Base-by-base conservation (phyloP, 2,329 filamentous ascomycete species). In the Colletotrichum sansevieriae region DNA sequence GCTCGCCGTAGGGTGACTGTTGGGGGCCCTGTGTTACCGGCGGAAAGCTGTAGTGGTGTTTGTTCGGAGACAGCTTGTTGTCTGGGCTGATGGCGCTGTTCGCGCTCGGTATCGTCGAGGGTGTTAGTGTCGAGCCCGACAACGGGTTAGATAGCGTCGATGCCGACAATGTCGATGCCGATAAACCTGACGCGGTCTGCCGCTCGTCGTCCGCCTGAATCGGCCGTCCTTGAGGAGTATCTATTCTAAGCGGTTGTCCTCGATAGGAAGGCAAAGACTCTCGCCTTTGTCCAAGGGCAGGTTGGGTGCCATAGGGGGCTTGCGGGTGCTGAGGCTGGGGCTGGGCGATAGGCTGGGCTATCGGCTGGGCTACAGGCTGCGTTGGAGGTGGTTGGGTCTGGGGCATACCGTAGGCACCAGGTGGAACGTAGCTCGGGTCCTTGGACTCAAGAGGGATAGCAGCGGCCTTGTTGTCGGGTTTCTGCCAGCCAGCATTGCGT, bases 401-500 rank as follows among this genome's bases (percentile, higher is more conserved):
- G 44, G 85, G 85, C 86, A 89, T 88, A 59, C 86, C 86, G 73
- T 90, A 91, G 8, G 88, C 87, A 58, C 88, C 86, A 18, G 87
- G 85, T 35, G 87, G 87, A 3, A 88, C 81, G 73, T 90, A 91
- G 66, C 80, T 87, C 0, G 87, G 86, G 72, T 95, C 93, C 80
- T 97, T 97, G 20, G 94, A 95, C 80, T 97, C 93, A 57, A 97
- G 86, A 68, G 91, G 92, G 72, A 95, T 87, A 57, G 90, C 88
- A 58, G 85, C 81, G 73, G 90, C 88, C 73, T 92, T 90, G 75
- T 82, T 90, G 70, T 92, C 90, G 37, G 91, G 89, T 80, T 95
- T 97, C 71, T 91, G 89, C 90, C 92, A 96, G 59, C 79, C 77
- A 25, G 88, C 85, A 47, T 90, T 90, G 74, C 93, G 88, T 73